These are phyloP conservation scores for Melampsora allii-populina DNA, from an alignment of 1,284 basidiomycete genomes.

Conservation along the genomic window DNA sequence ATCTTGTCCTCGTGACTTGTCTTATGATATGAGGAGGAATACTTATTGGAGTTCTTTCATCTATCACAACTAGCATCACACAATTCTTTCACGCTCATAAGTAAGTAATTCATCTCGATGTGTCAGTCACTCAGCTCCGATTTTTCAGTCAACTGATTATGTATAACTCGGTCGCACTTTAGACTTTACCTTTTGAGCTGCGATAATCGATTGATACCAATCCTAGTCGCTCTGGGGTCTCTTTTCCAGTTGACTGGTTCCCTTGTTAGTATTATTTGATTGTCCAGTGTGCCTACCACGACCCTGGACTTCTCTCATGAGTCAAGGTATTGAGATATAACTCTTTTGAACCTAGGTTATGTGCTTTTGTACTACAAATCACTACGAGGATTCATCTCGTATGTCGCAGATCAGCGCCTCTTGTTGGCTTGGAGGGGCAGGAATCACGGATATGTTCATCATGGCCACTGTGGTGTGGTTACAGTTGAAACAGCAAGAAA, in stretches of 20 bases:
- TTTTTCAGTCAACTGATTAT: not conserved
- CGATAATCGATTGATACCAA: not conserved
- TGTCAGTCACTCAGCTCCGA: not conserved
- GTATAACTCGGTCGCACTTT: not conserved
- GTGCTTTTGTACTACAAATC: too few species aligned
- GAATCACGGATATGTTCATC: conserved; percentile 43
- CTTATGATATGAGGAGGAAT: not conserved
- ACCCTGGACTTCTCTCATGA: not conserved
- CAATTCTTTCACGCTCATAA: conserved; percentile 39
- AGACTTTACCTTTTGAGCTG: conserved; percentile 28
- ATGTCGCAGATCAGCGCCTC: conserved; percentile 35
- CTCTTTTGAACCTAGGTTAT: conserved; percentile 22
- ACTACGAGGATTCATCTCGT: conserved; percentile 21
- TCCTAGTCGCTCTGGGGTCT: conserved; percentile 19
- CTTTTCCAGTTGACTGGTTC: conserved; percentile 32
- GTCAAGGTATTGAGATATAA: conserved; percentile 42
- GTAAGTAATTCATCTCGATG: not conserved
- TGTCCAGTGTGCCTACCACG: not conserved
- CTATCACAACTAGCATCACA: not conserved
- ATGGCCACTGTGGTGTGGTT: conserved; percentile 44
- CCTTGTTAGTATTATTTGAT: conserved; percentile 5
- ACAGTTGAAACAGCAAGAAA: conserved; percentile 26
- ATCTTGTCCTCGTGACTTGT: not conserved
- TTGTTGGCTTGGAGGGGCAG: conserved; percentile 42
- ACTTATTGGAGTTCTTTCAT: not conserved